These are phyloP conservation scores for Tolypocladium nubicola DNA, from an alignment of 2,329 filamentous ascomycete species.

Conservation along the genomic window DNA sequence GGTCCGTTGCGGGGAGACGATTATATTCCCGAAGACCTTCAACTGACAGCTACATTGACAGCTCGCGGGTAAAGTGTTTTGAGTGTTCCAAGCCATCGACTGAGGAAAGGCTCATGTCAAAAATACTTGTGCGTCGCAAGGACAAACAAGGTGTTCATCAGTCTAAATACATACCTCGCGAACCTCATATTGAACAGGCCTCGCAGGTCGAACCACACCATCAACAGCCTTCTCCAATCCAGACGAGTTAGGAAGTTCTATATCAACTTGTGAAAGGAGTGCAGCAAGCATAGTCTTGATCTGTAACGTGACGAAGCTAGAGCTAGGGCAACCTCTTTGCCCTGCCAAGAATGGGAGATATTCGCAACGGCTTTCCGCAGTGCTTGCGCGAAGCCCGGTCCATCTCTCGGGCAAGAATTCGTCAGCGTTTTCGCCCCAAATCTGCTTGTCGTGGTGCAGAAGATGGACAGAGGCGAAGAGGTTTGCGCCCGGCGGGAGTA, in stretches of 20 bases:
- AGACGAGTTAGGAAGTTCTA: background rate
- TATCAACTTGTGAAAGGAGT: background rate
- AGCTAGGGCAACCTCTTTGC: constrained; percentile 1
- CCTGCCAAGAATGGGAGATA: constrained; percentile 2
- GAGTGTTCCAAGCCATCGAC: too few species aligned
- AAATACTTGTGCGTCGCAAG: too few species aligned
- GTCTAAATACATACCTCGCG: background rate
- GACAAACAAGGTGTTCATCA: too few species aligned
- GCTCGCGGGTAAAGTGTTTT: too few species aligned
- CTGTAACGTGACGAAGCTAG: constrained; percentile 2
- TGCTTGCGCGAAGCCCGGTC: background rate
- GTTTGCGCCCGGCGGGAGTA: background rate
- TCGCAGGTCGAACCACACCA: background rate
- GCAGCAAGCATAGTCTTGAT: constrained; percentile 3
- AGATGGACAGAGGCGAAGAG: constrained; percentile 2
- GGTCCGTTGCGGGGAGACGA: too few species aligned
- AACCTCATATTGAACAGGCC: background rate
- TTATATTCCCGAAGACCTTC: too few species aligned
- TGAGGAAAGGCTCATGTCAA: too few species aligned
- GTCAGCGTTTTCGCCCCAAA: constrained; percentile 1
- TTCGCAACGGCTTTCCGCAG: background rate
- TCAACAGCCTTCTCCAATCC: constrained; percentile 1
- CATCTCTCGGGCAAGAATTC: constrained; percentile 2
- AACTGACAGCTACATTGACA: too few species aligned
- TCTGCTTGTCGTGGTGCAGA: constrained; percentile 1